Conservation (phyloP, 2,329 filamentous ascomycete genomes). For the Phialemonium atrogriseum region DNA sequence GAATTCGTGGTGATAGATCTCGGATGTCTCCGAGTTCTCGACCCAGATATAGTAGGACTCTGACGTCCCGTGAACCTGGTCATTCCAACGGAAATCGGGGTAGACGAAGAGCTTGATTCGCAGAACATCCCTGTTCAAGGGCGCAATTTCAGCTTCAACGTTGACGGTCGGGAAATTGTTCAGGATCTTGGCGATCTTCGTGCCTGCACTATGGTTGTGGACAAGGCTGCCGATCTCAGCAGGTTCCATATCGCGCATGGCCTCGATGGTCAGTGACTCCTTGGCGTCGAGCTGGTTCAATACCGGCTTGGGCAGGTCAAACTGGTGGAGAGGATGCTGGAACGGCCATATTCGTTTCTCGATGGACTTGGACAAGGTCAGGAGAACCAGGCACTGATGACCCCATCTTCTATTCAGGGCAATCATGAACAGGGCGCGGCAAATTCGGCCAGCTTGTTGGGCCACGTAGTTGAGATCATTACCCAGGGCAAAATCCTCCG, state of each 20-base stretch:
- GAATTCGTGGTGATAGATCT: constrained; percentile 96
- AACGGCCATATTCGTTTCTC: constrained; percentile 95
- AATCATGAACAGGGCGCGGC: constrained; percentile 93
- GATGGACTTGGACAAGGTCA: constrained; percentile 93
- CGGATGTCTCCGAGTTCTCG: constrained; percentile 92
- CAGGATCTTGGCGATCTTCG: constrained; percentile 70
- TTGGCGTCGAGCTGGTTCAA: constrained; percentile 81
- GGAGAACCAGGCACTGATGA: constrained; percentile 82
- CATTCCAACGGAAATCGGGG: constrained; percentile 91
- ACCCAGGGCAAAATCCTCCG: constrained; percentile 87
- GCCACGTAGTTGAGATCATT: constrained; percentile 94
- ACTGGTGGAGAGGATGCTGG: constrained; percentile 90
- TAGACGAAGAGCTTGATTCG: constrained; percentile 81
- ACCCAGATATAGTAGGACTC: constrained; percentile 99
- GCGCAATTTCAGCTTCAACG: constrained; percentile 90
- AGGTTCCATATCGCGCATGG: constrained; percentile 84
- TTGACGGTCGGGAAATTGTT: constrained; percentile 88
- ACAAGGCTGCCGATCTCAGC: constrained; percentile 86
- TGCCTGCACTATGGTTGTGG: constrained; percentile 82
- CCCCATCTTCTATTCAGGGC: constrained; percentile 93
- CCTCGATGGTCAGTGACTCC: constrained; percentile 66
- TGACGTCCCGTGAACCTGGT: constrained; percentile 84
- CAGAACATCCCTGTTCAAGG: constrained; percentile 87
- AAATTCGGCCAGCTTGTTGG: constrained; percentile 91
- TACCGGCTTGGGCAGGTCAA: constrained; percentile 78